These are phyloP conservation scores for Wickerhamiella occidentalis DNA, from an alignment of 805 yeast genomes.

Conservation along the genomic window DNA sequence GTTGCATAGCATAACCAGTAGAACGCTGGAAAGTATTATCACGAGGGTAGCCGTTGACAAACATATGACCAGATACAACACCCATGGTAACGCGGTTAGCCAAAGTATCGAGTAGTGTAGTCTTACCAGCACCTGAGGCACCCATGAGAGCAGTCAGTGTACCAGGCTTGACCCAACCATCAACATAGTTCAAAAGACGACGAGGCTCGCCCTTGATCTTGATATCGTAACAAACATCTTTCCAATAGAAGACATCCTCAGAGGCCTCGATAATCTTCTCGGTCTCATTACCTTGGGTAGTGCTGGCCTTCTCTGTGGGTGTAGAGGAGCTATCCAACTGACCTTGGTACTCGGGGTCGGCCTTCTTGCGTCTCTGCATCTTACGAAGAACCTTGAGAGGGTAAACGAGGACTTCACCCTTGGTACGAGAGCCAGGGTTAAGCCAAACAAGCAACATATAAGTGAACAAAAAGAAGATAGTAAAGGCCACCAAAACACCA, in stretches of 20 bases:
- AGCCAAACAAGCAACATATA: slow-evolving; percentile 26
- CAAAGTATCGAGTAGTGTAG: slow-evolving; percentile 60
- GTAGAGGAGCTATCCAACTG: slow-evolving; percentile 10
- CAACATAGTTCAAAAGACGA: slow-evolving; percentile 36
- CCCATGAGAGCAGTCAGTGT: slow-evolving; percentile 77
- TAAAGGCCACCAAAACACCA: slow-evolving; percentile 50
- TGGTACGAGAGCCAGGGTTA: slow-evolving; percentile 26
- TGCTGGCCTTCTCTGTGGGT: slow-evolving; percentile 24
- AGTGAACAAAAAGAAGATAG: slow-evolving; percentile 31
- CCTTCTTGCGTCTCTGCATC: slow-evolving; percentile 5
- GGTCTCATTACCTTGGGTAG: slow-evolving; percentile 15
- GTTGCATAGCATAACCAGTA: slow-evolving; percentile 74
- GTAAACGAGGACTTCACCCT: slow-evolving; percentile 25
- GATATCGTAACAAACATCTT: slow-evolving; percentile 45
- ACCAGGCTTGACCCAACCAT: slow-evolving; percentile 72
- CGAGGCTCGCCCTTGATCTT: slow-evolving; percentile 33
- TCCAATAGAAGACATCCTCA: slow-evolving; percentile 49
- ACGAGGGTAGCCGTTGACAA: slow-evolving; percentile 56
- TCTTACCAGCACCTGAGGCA: slow-evolving; percentile 79
- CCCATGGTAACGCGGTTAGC: slow-evolving; percentile 63
- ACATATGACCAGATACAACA: slow-evolving; percentile 56
- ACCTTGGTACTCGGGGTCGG: background rate
- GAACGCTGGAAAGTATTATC: slow-evolving; percentile 60
- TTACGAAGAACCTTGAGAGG: slow-evolving; percentile 18
- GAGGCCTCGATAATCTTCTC: slow-evolving; percentile 27